Base-by-base conservation (phyloP, 78 protist genomes). In the Corallochytrium limacisporum region DNA sequence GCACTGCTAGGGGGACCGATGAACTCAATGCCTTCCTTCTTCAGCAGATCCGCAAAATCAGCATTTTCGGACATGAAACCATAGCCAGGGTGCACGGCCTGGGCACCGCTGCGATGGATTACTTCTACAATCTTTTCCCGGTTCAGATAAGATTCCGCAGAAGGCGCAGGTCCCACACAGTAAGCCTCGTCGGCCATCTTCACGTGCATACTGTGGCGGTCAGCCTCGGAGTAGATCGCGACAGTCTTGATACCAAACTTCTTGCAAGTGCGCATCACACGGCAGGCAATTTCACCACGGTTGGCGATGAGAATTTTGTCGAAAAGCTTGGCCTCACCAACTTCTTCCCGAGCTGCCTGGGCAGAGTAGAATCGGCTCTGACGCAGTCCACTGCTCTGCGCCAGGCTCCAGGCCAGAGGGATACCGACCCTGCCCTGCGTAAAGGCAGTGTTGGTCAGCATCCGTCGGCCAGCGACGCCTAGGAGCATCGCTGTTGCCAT, bases 231-330 rank as follows among this genome's bases (percentile, higher is more conserved):
- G 75, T 78, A 91, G 56, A 95, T 80, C 3, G 96, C 98, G 16
- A 95, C 99, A 1, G 95, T 89, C 65, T 84, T 74, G 71, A 93
- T 84, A 31, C 99, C 99, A 65, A 90, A 53, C 67, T 66, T 38
- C 44, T 61, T 28, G 51, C 95, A 91, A 4, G 99, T 84, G 26
- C 67, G 48, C 47, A 86, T 78, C 44, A 95, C 91, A 22, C 99
- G 85, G 78, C 92, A 83, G 4, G 99, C 95, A 74, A 95, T 95
- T 61, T 95, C 99, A 18, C 99, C 99, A 20, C 98, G 79, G 70
- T 95, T 93, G 42, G 97, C 97, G 43, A 95, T 65, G 33, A 95
- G 79, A 16, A 95, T 79, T 70, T 90, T 94, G 53, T 85, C 87
- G 40, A 82, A 76, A 35, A 37, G 63, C 51, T 67, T 12, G n/a